Evolutionary conservation across 1,284 basidiomycete species (phyloP), one percentile per base, ranked within the genome.

Genomic region (Heterobasidion parviporum): DNA sequence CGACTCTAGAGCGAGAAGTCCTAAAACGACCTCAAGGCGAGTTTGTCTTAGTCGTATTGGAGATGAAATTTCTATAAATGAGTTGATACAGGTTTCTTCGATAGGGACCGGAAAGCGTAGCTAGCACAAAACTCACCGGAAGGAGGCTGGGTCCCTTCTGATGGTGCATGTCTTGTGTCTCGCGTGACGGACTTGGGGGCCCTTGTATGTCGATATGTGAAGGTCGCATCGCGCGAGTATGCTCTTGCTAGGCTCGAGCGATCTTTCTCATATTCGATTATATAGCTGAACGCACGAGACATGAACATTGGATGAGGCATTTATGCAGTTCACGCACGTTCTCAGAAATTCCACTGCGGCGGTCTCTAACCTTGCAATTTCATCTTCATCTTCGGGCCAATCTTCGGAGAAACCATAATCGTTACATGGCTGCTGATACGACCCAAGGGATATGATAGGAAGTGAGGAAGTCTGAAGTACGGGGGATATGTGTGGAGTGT

Each of bases 161-260:
- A 18, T 9, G 32, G 38, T 6, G 44, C 46, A 12, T 51, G 44
- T 5, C 12, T 9, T 12, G 4, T 34, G 45, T n/a, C 14, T n/a
- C 52, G 41, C 20, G 52, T 14, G 34, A 33, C 26, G 46, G 32
- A 45, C 43, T 52, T 50, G 32, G n/a, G 8, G 33, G n/a, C 41
- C 20, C 38, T 41, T 49, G 26, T 16, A 47, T 26, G 38, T n/a
- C 35, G 62, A 18, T 61, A 46, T 34, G 67, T 67, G 53, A 67
- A 64, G 2, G 61, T 62, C 1, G 65, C 67, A 15, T 53, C 18
- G 33, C 54, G 63, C 0, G 63, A 61, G 59, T 67, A 68, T 15
- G 66, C 66, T 26, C 57, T 56, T 0, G 62, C 63, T 6, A 68
- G 61, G 20, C 56, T 50, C 1, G 64, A 54, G 53, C 67, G 66